A percentile compares a stretch with the other conserved stretches of the same genome.
These are phyloP conservation scores for Rubroboletus satanas DNA, from an alignment of 768 basidiomycete genomes.

Conservation along the genomic window DNA sequence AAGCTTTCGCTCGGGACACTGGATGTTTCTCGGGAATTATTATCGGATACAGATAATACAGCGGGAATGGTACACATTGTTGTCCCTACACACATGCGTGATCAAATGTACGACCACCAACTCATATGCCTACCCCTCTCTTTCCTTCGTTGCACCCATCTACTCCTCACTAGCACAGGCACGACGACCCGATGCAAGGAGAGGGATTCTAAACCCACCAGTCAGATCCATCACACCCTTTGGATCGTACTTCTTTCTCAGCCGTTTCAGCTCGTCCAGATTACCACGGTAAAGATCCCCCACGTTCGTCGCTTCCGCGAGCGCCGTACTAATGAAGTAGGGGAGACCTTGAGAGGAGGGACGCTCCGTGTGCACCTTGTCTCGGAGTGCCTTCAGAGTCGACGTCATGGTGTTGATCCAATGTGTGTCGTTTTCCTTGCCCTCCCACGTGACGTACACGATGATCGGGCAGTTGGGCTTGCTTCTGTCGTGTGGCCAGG, in stretches of 20 bases:
- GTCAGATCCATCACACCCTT: slow-evolving; percentile 8
- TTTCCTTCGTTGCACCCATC: not conserved
- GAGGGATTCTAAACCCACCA: slow-evolving; percentile 18
- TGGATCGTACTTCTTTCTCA: slow-evolving; percentile 11
- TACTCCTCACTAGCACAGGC: not conserved
- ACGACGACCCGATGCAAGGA: not conserved
- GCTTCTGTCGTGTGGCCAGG: slow-evolving; percentile 13
- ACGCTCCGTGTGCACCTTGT: not conserved
- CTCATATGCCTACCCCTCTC: not conserved
- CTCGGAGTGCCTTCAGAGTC: not conserved
- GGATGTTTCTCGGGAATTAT: not conserved
- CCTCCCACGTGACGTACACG: slow-evolving; percentile 15
- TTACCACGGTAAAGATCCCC: slow-evolving; percentile 6
- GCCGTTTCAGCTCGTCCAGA: not conserved
- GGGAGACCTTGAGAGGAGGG: not conserved
- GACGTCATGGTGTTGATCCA: slow-evolving; percentile 7
- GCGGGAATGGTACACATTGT: not conserved
- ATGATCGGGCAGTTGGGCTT: slow-evolving; percentile 13
- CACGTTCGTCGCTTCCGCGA: slow-evolving; percentile 1
- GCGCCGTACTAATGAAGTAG: slow-evolving; percentile 5
- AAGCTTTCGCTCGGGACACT: not conserved
- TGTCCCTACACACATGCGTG: not conserved
- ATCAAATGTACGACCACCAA: not conserved
- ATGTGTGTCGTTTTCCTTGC: slow-evolving; percentile 1
- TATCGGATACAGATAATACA: not conserved